phyloP scores from a whole-genome alignment of 139 green algal species.

The Edaphochlamys debaryana region DNA sequence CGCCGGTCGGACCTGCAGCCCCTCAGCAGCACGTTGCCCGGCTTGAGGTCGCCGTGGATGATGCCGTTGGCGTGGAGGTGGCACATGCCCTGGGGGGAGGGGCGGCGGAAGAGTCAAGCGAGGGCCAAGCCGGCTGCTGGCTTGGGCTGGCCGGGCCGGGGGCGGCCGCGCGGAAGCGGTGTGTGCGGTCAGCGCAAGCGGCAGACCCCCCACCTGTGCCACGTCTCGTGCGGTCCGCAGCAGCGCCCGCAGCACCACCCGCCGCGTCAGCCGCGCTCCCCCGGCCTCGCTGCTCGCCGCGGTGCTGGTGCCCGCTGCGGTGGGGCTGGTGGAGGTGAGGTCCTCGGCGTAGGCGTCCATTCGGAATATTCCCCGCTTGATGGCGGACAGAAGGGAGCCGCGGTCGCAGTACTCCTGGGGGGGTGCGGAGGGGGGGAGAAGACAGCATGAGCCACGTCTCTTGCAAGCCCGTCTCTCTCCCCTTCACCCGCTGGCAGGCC shows the following conservation, averaged over 20 bases:
- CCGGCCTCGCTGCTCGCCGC: not conserved
- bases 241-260: slow-evolving; percentile 21
- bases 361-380: slow-evolving; percentile 24
- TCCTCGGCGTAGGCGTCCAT: not conserved
- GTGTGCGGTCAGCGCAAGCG: not conserved
- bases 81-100: slow-evolving; percentile 24
- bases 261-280: not conserved
- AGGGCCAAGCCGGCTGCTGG: not conserved
- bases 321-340: not conserved
- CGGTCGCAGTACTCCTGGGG: slow-evolving; percentile 32
- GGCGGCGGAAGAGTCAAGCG: not conserved
- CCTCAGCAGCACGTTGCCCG: slow-evolving; percentile 40
- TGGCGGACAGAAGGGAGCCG: slow-evolving; percentile 18
- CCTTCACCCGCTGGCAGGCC: too few species aligned
- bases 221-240: slow-evolving; percentile 24
- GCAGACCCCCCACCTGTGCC: slow-evolving; percentile 8
- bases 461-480: too few species aligned
- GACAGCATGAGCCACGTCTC: not conserved
- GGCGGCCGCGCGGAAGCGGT: too few species aligned
- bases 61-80: slow-evolving; percentile 43
- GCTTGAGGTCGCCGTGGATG: slow-evolving; percentile 41
- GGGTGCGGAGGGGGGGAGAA: not conserved
- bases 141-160: not conserved
- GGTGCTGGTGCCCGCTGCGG: not conserved
- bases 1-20: slow-evolving; percentile 23